phyloP scores from a whole-genome alignment of 106 monocot genomes.

The Agapanthus africanus region DNA sequence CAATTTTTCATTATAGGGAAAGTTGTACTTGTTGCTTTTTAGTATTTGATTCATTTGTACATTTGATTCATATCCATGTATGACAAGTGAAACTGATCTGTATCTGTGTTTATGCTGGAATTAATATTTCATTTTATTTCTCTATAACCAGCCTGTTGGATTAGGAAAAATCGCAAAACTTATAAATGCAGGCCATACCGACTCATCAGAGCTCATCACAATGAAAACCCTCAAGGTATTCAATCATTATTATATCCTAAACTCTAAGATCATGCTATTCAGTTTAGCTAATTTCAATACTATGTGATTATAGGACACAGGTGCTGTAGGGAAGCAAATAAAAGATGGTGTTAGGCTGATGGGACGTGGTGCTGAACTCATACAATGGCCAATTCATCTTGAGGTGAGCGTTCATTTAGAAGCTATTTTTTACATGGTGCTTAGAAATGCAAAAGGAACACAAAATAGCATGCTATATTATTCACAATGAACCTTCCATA shows the following conservation, averaged over 20 bases:
- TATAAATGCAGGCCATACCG: conserved; percentile 67
- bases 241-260: too few relatives aligned
- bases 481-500: not conserved
- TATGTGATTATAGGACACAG: conserved; percentile 33
- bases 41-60: too few relatives aligned
- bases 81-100: too few relatives aligned
- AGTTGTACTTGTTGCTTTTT: too few relatives aligned
- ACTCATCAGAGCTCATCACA: conserved; percentile 62
- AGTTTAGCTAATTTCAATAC: not conserved
- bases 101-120: too few relatives aligned
- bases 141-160: conserved; percentile 39
- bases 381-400: conserved; percentile 80
- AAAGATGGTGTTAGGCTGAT: conserved; percentile 72
- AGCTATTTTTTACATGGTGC: not conserved
- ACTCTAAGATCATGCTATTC: not conserved
- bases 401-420: conserved; percentile 30
- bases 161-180: conserved; percentile 68
- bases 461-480: not conserved
- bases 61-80: too few relatives aligned
- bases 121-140: too few relatives aligned
- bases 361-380: conserved; percentile 61
- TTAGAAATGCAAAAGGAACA: not conserved
- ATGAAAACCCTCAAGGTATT: conserved; percentile 75
- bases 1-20: too few relatives aligned
- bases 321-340: conserved; percentile 74